phyloP scores from a whole-genome alignment of 352 stramenopile species.

The Globisporangium takayamanum region DNA sequence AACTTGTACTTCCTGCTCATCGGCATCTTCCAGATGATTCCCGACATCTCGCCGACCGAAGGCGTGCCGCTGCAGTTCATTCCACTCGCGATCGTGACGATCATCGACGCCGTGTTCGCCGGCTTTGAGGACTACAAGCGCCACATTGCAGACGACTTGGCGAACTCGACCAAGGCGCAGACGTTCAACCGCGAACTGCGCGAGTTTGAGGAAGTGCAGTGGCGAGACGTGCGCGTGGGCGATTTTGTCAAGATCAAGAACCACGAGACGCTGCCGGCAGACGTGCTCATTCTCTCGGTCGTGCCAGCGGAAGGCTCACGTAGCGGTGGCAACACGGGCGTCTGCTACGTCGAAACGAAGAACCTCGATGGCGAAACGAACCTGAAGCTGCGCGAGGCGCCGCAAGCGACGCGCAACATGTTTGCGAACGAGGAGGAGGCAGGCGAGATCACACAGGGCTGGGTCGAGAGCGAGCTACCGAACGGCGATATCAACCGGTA shows the following conservation, averaged over 20 bases:
- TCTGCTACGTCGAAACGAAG: constrained; percentile 89
- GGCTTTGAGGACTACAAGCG: constrained; percentile 83
- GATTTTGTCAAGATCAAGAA: constrained; percentile 83
- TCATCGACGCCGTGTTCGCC: constrained; percentile 81
- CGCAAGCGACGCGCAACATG: constrained; percentile 45
- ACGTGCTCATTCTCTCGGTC: constrained; percentile 77
- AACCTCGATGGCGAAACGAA: constrained; percentile 86
- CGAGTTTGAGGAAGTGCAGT: constrained; percentile 81
- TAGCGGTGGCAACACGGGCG: constrained; percentile 53
- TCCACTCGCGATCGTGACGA: constrained; percentile 71
- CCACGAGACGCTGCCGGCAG: constrained; percentile 72
- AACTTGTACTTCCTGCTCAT: constrained; percentile 88
- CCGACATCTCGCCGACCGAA: constrained; percentile 69
- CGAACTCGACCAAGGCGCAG: constrained; percentile 59
- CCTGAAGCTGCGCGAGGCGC: constrained; percentile 74
- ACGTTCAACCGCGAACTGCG: constrained; percentile 73
- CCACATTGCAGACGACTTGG: constrained; percentile 65
- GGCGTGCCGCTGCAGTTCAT: constrained; percentile 81
- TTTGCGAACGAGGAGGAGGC: constrained; percentile 65
- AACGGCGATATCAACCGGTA: constrained; percentile 82
- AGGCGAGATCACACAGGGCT: constrained; percentile 56
- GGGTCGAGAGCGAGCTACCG: constrained; percentile 72
- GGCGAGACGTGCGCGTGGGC: constrained; percentile 75
- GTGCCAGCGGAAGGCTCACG: constrained; percentile 52
- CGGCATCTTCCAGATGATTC: constrained; percentile 86